Evolutionary conservation across 768 basidiomycete genomes (phyloP).

Genomic region (Suillus alpinus): DNA sequence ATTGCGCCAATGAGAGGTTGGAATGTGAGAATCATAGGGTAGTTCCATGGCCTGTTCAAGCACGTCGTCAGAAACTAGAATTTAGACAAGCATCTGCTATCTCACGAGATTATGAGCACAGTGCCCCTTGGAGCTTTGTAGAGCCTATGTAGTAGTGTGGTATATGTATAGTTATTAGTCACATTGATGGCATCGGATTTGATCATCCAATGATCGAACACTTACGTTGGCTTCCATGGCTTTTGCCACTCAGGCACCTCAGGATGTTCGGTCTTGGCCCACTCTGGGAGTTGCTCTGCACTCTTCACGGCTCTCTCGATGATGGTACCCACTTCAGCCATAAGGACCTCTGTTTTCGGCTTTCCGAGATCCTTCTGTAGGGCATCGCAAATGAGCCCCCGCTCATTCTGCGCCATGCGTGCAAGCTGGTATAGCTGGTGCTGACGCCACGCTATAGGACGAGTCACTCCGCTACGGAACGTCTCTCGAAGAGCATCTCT

Average conservation of each 20-base stretch:
- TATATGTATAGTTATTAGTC: background rate
- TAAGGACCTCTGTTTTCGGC: slow-evolving; percentile 35
- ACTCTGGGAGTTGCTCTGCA: slow-evolving; percentile 53
- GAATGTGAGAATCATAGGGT: slow-evolving; percentile 52
- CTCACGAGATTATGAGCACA: slow-evolving; percentile 59
- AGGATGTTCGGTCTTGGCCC: slow-evolving; percentile 47
- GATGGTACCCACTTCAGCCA: slow-evolving; percentile 44
- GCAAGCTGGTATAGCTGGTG: slow-evolving; percentile 65
- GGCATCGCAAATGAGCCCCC: slow-evolving; percentile 45
- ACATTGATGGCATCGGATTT: background rate
- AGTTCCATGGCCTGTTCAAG: slow-evolving; percentile 60
- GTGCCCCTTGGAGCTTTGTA: slow-evolving; percentile 60
- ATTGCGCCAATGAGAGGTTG: slow-evolving; percentile 70
- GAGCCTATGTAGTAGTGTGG: slow-evolving; percentile 22
- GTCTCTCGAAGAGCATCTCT: slow-evolving; percentile 39
- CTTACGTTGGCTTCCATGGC: slow-evolving; percentile 47
- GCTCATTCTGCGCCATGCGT: slow-evolving; percentile 61
- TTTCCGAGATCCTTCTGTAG: slow-evolving; percentile 47
- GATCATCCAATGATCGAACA: background rate
- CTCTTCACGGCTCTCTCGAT: slow-evolving; percentile 42
- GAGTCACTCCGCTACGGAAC: slow-evolving; percentile 50
- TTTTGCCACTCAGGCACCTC: slow-evolving; percentile 41
- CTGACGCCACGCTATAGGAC: slow-evolving; percentile 57
- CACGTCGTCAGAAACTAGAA: background rate
- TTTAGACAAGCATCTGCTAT: slow-evolving; percentile 3